phyloP scores from a whole-genome alignment of 495 filamentous ascomycete species.

The Neurospora sublineolata region DNA sequence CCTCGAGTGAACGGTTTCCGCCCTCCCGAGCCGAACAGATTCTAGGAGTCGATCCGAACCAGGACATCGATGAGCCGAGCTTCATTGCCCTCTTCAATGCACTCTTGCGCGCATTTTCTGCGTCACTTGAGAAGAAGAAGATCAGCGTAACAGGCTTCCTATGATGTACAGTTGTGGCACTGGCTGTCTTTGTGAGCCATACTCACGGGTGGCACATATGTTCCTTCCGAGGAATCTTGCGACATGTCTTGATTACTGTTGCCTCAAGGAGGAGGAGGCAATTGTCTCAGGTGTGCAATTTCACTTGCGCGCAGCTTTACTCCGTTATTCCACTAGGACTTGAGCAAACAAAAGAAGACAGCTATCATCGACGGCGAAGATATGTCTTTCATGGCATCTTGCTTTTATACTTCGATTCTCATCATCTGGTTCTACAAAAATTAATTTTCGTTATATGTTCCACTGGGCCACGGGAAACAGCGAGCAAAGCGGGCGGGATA shows the following conservation, averaged over 20 bases:
- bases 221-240: neutral
- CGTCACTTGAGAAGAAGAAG: neutral
- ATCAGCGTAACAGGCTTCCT: neutral
- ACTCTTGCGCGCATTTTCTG: neutral
- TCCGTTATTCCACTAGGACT: neutral
- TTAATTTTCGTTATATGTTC: neutral
- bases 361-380: neutral
- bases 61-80: neutral
- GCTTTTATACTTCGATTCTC: neutral
- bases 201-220: neutral
- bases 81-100: neutral
- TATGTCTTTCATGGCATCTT: neutral
- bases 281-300: neutral
- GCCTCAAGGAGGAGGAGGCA: neutral
- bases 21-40: slow-evolving; percentile 9
- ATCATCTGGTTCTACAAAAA: neutral
- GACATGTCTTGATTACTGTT: neutral
- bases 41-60: neutral
- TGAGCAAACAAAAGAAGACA: neutral
- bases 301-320: neutral
- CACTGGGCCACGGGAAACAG: neutral
- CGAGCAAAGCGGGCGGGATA: neutral
- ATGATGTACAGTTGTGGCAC: neutral
- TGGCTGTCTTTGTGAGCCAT: neutral
- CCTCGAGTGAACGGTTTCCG: slow-evolving; percentile 30